Evolutionary conservation across 768 basidiomycete species (phyloP), one percentile per base, ranked within the genome.

Genomic region (Rhizopogon vinicolor): DNA sequence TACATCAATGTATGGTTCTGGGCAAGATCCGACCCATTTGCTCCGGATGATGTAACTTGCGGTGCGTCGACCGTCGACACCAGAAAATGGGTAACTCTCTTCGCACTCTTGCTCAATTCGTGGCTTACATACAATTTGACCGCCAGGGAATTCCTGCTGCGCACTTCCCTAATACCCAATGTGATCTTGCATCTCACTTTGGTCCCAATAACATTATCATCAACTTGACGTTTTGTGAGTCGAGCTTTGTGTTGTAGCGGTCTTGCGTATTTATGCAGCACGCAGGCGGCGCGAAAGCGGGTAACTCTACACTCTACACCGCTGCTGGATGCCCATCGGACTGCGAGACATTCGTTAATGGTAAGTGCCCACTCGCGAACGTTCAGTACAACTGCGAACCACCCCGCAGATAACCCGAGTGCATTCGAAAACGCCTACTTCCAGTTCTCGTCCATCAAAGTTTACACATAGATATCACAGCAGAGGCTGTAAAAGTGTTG

Each of bases 401-500:
- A 43, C 14, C 41, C 12, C 41, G 16, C 55, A 87, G 85, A 81
- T 58, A 85, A 88, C 62, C 89, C 89, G 1, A 66, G 69, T 3
- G 85, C 84, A 10, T 91, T 91, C 70, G 59, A 60, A 9, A 72
- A 86, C 33, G 87, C 90, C 0, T 90, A 83, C 74, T 91, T 88
- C 71, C 81, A 88, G 43, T 78, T 92, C 65, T 76, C 78, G 45
- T 80, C 78, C 49, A 68, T 90, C 52, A 79, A 77, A 55, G 70
- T 83, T 31, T 84, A 82, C 66, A 69, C 63, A 28, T 77, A 66
- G 60, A 54, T 33, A 33, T 16, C 31, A 16, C n/a, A 42, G 10
- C 9, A 33, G 8, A 51, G 13, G 14, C 28, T 16, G 16, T 14
- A 51, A 28, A 5, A 9, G 31, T 33, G 7, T 33, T 33, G 31